Evolutionary conservation across 2,329 filamentous ascomycete genomes (phyloP).

Genomic region (Harringtonia aguacate): DNA sequence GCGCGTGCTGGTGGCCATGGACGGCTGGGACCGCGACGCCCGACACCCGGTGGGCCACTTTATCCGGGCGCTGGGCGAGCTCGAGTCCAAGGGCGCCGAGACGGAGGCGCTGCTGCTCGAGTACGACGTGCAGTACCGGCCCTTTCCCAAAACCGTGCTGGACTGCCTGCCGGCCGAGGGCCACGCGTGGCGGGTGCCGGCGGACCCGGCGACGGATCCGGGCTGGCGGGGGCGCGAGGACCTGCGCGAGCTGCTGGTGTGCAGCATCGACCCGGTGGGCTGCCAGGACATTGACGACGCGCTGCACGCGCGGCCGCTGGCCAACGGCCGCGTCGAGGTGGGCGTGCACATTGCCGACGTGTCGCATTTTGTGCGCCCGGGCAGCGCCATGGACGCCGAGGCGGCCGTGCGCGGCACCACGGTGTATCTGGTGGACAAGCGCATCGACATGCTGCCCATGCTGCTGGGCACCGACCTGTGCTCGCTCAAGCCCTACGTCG

Average conservation of each 20-base stretch:
- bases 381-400: slow-evolving; percentile 94
- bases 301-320: slow-evolving; percentile 71
- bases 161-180: slow-evolving; percentile 88
- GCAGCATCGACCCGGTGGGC: slow-evolving; percentile 92
- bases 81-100: slow-evolving; percentile 96
- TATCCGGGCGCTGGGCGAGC: slow-evolving; percentile 79
- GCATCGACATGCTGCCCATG: slow-evolving; percentile 98
- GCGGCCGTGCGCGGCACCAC: slow-evolving; percentile 91
- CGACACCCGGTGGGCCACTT: slow-evolving; percentile 90
- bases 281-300: slow-evolving; percentile 99
- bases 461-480: slow-evolving; percentile 92
- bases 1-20: slow-evolving; percentile 84
- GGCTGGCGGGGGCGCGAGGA: slow-evolving; percentile 83
- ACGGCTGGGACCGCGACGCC: slow-evolving; percentile 90
- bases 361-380: slow-evolving; percentile 96
- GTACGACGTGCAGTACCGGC: slow-evolving; percentile 94
- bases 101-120: slow-evolving; percentile 90
- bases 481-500: slow-evolving; percentile 95
- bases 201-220: slow-evolving; percentile 58
- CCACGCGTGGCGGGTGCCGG: slow-evolving; percentile 86
- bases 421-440: slow-evolving; percentile 96
- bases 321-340: slow-evolving; percentile 91
- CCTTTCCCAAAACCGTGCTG: slow-evolving; percentile 89
- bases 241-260: slow-evolving; percentile 76
- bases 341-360: slow-evolving; percentile 98